A percentile compares a stretch with the other conserved stretches of the same genome.
These are phyloP conservation scores for Tremella yokohamensis DNA, from an alignment of 768 basidiomycete genomes.

Conservation along the genomic window DNA sequence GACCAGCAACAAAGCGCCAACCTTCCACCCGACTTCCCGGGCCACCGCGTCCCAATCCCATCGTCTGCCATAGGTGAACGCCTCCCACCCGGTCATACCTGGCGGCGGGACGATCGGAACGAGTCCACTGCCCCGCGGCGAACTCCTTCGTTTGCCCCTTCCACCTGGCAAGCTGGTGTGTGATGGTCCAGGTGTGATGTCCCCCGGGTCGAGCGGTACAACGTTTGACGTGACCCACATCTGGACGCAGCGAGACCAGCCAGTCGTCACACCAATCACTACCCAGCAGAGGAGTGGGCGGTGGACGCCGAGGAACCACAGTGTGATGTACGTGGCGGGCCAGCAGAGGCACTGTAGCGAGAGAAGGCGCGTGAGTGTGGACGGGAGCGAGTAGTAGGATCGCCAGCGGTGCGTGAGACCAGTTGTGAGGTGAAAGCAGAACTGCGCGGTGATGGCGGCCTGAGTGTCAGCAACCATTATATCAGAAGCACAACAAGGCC, in stretches of 20 bases:
- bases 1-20: conserved; percentile 35
- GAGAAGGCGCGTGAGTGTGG: conserved; percentile 84
- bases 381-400: conserved; percentile 79
- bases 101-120: not conserved
- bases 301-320: conserved; percentile 65
- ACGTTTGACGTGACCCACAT: conserved; percentile 96
- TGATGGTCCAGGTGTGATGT: conserved; percentile 1
- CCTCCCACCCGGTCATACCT: conserved; percentile 23
- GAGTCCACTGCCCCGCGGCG: not conserved
- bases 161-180: no score
- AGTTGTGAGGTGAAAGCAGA: conserved; percentile 80
- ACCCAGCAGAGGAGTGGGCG: conserved; percentile 88
- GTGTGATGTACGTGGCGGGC: conserved; percentile 84
- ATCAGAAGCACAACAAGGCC: conserved; percentile 8
- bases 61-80: conserved; percentile 31
- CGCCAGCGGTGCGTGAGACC: conserved; percentile 87
- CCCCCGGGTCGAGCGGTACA: conserved; percentile 9
- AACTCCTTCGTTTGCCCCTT: conserved; percentile 1
- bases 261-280: conserved; percentile 82
- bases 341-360: conserved; percentile 94
- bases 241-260: conserved; percentile 62
- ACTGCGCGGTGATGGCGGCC: conserved; percentile 81
- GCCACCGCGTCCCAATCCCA: conserved; percentile 47
- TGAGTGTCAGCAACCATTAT: conserved; percentile 41
- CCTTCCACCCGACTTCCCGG: conserved; percentile 40